Evolutionary conservation across 2,329 filamentous ascomycete species (phyloP).

Genomic region (Fusarium nurragi): DNA sequence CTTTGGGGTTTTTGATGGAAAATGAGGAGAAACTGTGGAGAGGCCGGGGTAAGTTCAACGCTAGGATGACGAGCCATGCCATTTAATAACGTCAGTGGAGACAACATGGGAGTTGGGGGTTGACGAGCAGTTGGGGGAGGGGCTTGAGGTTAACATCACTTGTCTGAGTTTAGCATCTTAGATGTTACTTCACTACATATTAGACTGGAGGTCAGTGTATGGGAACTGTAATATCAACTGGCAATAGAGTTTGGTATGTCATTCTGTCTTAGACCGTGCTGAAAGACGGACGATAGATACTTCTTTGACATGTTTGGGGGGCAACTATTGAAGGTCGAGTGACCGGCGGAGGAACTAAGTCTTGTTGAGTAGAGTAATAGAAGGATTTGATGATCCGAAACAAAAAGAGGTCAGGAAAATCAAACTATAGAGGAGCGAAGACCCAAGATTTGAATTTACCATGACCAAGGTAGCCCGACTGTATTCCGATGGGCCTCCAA

Average conservation of each 20-base stretch:
- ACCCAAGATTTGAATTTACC: not conserved
- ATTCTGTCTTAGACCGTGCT: not conserved
- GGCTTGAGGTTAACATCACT: not conserved
- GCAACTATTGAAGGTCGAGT: not conserved
- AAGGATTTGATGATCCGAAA: not conserved
- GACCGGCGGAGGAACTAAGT: not conserved
- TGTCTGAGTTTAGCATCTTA: not conserved
- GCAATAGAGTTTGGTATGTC: not conserved
- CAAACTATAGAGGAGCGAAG: not conserved
- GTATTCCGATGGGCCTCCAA: not conserved
- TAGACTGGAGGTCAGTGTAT: not conserved
- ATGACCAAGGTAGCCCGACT: not conserved
- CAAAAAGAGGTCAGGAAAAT: not conserved
- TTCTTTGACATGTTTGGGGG: not conserved
- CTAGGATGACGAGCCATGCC: not conserved
- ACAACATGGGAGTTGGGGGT: slow-evolving; percentile 6
- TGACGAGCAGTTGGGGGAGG: slow-evolving; percentile 1
- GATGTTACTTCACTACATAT: not conserved
- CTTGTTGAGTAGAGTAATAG: not conserved
- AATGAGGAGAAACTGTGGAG: slow-evolving; percentile 24
- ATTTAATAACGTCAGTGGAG: not conserved
- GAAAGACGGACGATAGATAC: not conserved
- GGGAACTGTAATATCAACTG: not conserved
- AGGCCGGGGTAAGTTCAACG: slow-evolving; percentile 12
- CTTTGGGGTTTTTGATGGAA: not conserved